phyloP scores from a whole-genome alignment of 2,329 filamentous ascomycete genomes.

The Monosporascus sp. region DNA sequence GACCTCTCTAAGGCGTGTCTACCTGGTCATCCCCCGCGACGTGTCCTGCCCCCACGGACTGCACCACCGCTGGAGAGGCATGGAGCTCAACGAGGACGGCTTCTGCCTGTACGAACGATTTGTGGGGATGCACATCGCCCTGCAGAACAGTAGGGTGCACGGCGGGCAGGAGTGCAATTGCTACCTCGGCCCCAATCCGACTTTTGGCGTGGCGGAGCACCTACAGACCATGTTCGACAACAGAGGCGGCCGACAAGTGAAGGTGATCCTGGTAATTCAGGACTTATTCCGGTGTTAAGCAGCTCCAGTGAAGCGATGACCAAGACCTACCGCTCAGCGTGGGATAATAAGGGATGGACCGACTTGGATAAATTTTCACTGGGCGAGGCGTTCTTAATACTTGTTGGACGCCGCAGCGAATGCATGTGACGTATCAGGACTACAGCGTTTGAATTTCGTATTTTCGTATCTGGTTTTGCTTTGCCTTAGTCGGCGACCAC shows the following conservation, averaged over 20 bases:
- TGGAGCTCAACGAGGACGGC: background rate
- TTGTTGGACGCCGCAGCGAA: too few relatives aligned
- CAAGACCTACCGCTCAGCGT: too few relatives aligned
- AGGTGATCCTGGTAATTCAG: background rate
- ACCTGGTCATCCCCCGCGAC: background rate
- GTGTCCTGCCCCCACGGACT: background rate
- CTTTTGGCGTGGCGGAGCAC: background rate
- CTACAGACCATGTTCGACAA: background rate
- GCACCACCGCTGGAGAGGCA: background rate
- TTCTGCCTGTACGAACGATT: background rate
- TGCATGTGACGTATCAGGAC: too few relatives aligned
- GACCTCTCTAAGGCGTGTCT: background rate
- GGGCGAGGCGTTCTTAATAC: too few relatives aligned
- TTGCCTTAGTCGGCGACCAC: too few relatives aligned
- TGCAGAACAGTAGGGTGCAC: background rate
- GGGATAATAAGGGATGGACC: too few relatives aligned
- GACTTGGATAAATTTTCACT: too few relatives aligned
- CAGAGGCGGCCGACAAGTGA: background rate
- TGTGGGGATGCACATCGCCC: background rate
- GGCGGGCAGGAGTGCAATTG: background rate
- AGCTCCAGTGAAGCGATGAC: background rate
- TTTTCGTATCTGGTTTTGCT: too few relatives aligned
- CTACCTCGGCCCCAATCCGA: background rate
- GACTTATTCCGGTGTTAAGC: background rate
- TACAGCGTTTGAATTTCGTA: too few relatives aligned